phyloP scores from a whole-genome alignment of 495 filamentous ascomycete genomes.

The Coniosporium apollinis region DNA sequence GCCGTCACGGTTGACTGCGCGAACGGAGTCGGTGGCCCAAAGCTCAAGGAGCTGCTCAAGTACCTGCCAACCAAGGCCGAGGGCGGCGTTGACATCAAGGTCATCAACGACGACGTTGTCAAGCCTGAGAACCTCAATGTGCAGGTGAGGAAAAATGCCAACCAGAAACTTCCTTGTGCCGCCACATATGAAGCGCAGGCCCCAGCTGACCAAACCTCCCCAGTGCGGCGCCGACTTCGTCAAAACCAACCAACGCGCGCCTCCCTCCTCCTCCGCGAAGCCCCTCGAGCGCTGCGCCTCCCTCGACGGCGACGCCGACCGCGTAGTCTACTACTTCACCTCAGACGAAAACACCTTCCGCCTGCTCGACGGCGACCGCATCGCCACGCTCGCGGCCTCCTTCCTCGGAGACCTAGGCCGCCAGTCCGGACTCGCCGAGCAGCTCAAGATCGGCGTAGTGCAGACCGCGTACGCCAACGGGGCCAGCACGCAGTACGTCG shows the following conservation, averaged over 20 bases:
- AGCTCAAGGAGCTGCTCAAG: slow-evolving; percentile 75
- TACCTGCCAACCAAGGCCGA: slow-evolving; percentile 47
- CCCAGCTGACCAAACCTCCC: slow-evolving; percentile 5
- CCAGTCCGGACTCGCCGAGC: slow-evolving; percentile 56
- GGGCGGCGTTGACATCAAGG: slow-evolving; percentile 58
- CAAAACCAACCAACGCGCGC: slow-evolving; percentile 87
- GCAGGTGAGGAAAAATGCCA: slow-evolving; percentile 38
- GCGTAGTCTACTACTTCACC: slow-evolving; percentile 86
- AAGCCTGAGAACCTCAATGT: slow-evolving; percentile 76
- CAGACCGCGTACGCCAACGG: slow-evolving; percentile 98
- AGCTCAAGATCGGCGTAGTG: slow-evolving; percentile 78
- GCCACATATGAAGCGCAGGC: too few relatives aligned
- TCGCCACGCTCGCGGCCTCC: slow-evolving; percentile 81
- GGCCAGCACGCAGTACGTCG: slow-evolving; percentile 80
- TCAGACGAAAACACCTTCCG: slow-evolving; percentile 69
- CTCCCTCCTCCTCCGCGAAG: slow-evolving; percentile 60
- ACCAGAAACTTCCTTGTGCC: neutral
- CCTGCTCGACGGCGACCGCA: slow-evolving; percentile 89
- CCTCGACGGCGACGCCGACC: slow-evolving; percentile 87
- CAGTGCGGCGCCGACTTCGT: slow-evolving; percentile 94
- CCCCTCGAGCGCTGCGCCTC: slow-evolving; percentile 74
- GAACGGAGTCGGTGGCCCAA: slow-evolving; percentile 91
- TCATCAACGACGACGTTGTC: slow-evolving; percentile 82
- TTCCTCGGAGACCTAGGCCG: slow-evolving; percentile 84
- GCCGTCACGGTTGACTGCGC: slow-evolving; percentile 81